phyloP scores from a whole-genome alignment of 2,329 filamentous ascomycete species.

The Sphaerostilbella broomeana region DNA sequence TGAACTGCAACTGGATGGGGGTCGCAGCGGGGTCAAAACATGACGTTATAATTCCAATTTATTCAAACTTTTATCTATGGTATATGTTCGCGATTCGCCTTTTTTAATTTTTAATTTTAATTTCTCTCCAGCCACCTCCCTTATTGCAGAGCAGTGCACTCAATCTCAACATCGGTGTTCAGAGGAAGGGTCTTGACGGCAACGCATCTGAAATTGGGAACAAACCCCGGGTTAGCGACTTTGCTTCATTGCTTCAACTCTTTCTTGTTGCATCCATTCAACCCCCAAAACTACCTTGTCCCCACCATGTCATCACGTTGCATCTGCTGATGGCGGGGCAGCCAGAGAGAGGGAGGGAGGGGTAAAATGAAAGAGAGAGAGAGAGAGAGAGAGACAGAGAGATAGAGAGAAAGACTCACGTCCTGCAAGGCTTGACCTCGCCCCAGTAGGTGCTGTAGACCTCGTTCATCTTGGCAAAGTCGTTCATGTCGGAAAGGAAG shows the following conservation, averaged over 20 bases:
- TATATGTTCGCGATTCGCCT: neutral
- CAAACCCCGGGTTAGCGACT: no score
- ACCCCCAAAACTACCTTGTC: neutral
- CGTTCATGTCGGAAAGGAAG: slow-evolving; percentile 65
- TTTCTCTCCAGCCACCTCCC: neutral
- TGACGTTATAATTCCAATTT: no score
- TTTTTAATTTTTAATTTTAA: neutral
- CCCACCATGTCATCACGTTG: slow-evolving; percentile 8
- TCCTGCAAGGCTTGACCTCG: slow-evolving; percentile 39
- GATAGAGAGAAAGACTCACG: slow-evolving; percentile 24
- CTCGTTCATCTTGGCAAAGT: slow-evolving; percentile 70
- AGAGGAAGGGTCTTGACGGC: slow-evolving; percentile 30
- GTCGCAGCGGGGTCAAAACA: no score
- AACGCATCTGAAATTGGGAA: slow-evolving; percentile 25
- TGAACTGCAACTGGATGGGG: no score
- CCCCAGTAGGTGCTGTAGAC: slow-evolving; percentile 65
- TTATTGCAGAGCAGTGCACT: slow-evolving; percentile 28
- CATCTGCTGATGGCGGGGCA: slow-evolving; percentile 10
- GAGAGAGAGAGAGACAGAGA: neutral
- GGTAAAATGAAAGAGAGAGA: neutral
- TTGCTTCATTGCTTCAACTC: neutral
- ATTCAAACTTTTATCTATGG: no score
- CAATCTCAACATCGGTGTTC: slow-evolving; percentile 29
- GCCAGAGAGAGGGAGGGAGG: neutral
- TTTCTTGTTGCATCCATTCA: neutral